phyloP scores from a whole-genome alignment of 371 early-diverging fungal species.

The Haplosporangium sp. region DNA sequence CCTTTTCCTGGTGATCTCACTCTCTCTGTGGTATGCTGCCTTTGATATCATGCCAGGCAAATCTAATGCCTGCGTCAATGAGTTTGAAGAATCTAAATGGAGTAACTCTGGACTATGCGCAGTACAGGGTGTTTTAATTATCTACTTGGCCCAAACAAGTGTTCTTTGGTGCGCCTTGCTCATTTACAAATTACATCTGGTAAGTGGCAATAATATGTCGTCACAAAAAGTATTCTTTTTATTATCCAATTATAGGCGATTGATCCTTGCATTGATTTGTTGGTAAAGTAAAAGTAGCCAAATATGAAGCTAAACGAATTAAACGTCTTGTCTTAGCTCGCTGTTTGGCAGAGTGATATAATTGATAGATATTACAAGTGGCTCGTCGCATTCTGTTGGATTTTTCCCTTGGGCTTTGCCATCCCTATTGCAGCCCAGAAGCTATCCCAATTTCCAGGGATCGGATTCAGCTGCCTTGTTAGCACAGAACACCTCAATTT shows the following conservation, averaged over 20 bases:
- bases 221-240: no score
- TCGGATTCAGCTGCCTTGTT: conserved; percentile 58
- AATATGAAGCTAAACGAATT: not conserved
- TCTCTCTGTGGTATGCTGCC: conserved; percentile 47
- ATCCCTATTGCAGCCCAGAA: conserved; percentile 49
- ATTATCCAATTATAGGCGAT: not conserved
- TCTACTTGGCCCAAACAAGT: conserved; percentile 42
- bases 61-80: conserved; percentile 46
- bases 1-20: conserved; percentile 58
- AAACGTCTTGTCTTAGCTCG: conserved; percentile 25
- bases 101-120: conserved; percentile 59
- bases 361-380: conserved; percentile 59
- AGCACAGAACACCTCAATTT: conserved; percentile 44
- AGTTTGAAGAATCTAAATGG: conserved; percentile 41
- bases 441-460: conserved; percentile 52
- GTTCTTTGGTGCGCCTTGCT: conserved; percentile 51
- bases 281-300: not conserved
- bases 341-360: conserved; percentile 59
- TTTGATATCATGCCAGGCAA: conserved; percentile 54
- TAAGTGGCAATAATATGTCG: conserved; percentile 5
- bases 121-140: conserved; percentile 51
- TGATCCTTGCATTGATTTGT: conserved; percentile 4
- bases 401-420: conserved; percentile 58
- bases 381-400: conserved; percentile 59
- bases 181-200: conserved; percentile 51